Evolutionary conservation across 768 basidiomycete genomes (phyloP), one percentile per base, ranked within the genome.

Genomic region (Punctularia strigosozonata): DNA sequence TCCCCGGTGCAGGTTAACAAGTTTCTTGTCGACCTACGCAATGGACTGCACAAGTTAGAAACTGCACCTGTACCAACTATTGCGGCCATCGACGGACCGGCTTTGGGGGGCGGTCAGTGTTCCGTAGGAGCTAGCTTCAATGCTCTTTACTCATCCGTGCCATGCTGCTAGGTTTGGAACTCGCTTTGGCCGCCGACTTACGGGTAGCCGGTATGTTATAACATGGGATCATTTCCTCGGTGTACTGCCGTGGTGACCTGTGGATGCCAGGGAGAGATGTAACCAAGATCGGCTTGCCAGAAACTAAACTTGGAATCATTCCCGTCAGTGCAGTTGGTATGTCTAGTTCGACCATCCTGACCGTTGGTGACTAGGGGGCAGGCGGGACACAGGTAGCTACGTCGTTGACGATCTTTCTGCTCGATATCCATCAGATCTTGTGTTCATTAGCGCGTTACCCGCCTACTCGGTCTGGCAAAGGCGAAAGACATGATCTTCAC

Each of bases 71-170:
- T 92, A 64, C 91, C 91, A 3, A 92, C 88, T 13, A 84, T 95
- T 40, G 84, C 84, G 25, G 88, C 90, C 4, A 84, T 97, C 30
- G 91, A 95, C 53, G 91, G 91, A 0, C 87, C 86, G 15, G 91
- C 91, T 6, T 67, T 97, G 0, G 91, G 91, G 7, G 91, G 91
- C n/a, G 91, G 91, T n/a, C n/a, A n/a, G n/a, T n/a, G n/a, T n/a
- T n/a, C n/a, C n/a, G n/a, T n/a, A n/a, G n/a, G n/a, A n/a, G n/a
- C n/a, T n/a, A n/a, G n/a, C n/a, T n/a, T n/a, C n/a, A n/a, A n/a
- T n/a, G n/a, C n/a, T n/a, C n/a, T n/a, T n/a, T n/a, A n/a, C n/a
- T n/a, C n/a, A n/a, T n/a, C n/a, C n/a, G n/a, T n/a, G n/a, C n/a
- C n/a, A n/a, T n/a, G n/a, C n/a, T n/a, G n/a, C n/a, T n/a, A n/a